phyloP scores from a whole-genome alignment of 1,284 basidiomycete species.

The Ceratobasidium sp. region DNA sequence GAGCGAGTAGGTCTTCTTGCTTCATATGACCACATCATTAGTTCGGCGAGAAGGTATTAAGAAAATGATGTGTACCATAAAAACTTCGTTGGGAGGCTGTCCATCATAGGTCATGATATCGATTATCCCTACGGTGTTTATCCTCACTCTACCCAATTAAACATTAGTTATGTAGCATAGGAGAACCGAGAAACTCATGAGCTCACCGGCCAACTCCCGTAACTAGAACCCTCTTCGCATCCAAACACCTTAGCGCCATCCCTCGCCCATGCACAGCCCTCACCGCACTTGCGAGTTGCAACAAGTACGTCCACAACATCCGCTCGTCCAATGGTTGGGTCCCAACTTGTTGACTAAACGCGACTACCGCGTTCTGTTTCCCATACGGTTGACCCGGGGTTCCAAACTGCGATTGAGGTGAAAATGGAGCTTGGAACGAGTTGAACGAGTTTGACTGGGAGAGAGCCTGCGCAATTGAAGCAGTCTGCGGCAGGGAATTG shows the following conservation, averaged over 20 bases:
- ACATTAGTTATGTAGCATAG: conserved; percentile 23
- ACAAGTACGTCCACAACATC: conserved; percentile 92
- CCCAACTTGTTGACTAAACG: conserved; percentile 32
- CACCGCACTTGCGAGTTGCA: conserved; percentile 89
- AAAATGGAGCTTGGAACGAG: conserved; percentile 40
- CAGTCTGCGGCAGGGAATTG: background rate
- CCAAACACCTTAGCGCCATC: conserved; percentile 82
- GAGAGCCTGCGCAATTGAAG: conserved; percentile 18
- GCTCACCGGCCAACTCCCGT: conserved; percentile 86
- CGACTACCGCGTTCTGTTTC: background rate
- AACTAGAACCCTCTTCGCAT: conserved; percentile 86
- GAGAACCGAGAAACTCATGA: conserved; percentile 37
- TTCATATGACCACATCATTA: conserved; percentile 45
- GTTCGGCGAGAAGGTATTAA: background rate
- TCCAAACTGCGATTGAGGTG: conserved; percentile 52
- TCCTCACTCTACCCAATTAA: conserved; percentile 70
- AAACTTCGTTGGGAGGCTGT: conserved; percentile 50
- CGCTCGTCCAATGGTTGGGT: conserved; percentile 68
- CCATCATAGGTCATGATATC: conserved; percentile 84
- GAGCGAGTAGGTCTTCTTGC: conserved; percentile 87
- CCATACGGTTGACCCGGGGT: conserved; percentile 44
- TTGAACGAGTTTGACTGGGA: conserved; percentile 5
- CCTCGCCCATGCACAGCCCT: conserved; percentile 85
- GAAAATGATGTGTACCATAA: conserved; percentile 13
- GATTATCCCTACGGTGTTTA: conserved; percentile 82